A percentile compares a stretch with the other conserved stretches of the same genome.
Conservation (phyloP, 2,329 filamentous ascomycete species). For the Phialophora tarda region DNA sequence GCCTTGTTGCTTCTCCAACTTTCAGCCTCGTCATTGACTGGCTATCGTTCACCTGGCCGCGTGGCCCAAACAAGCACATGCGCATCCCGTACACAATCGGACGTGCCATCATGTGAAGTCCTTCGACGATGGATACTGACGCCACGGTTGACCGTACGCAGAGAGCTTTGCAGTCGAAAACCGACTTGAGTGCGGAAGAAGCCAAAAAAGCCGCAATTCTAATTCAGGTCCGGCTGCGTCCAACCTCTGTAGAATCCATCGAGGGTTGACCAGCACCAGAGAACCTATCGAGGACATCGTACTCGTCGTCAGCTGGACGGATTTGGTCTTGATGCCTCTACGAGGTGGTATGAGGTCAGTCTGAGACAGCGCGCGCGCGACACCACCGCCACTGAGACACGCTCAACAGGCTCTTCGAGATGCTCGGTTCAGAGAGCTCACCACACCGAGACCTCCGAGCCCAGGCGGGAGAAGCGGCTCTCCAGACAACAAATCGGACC, state of each 20-base stretch:
- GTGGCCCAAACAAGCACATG: constrained; percentile 3
- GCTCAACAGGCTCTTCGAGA: constrained; percentile 59
- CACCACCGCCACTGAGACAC: constrained; percentile 47
- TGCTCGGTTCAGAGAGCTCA: constrained; percentile 62
- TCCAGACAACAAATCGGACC: background rate
- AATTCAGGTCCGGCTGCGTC: constrained; percentile 22
- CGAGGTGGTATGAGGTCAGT: constrained; percentile 72
- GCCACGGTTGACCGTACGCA: background rate
- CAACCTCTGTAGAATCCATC: background rate
- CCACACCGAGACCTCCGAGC: constrained; percentile 46
- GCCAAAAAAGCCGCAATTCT: constrained; percentile 29
- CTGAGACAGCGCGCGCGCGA: background rate
- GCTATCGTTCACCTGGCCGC: background rate
- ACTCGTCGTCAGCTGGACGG: constrained; percentile 73
- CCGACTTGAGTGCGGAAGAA: constrained; percentile 27
- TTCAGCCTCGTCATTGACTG: constrained; percentile 25
- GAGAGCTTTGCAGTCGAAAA: background rate
- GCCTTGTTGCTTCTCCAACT: background rate
- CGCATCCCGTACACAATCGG: background rate
- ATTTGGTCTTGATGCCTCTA: constrained; percentile 69
- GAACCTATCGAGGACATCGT: constrained; percentile 78
- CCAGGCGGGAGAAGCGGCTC: background rate
- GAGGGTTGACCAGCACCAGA: constrained; percentile 48
- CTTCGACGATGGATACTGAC: background rate
- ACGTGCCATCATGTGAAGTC: background rate